Evolutionary conservation across 2,329 filamentous ascomycete species (phyloP).

Genomic region (Neopestalotiopsis clavispora): DNA sequence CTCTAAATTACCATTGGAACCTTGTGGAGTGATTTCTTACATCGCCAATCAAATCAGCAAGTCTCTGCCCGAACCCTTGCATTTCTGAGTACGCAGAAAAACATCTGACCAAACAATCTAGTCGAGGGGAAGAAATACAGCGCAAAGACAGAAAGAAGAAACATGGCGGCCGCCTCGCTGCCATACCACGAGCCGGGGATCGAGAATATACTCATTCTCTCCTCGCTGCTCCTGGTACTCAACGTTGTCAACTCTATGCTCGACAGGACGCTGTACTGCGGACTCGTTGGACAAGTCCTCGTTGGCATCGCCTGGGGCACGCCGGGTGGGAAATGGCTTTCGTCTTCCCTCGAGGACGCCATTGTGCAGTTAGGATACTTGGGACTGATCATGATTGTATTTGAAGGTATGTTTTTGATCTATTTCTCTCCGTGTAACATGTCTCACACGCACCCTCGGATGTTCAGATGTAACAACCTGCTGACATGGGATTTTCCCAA

Average conservation of each 20-base stretch:
- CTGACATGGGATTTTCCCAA: neutral
- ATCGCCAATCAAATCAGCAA: too few relatives aligned
- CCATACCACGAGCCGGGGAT: conserved; percentile 70
- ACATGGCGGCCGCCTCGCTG: conserved; percentile 32
- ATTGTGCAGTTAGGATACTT: conserved; percentile 74
- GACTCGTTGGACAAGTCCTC: conserved; percentile 73
- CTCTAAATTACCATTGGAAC: too few relatives aligned
- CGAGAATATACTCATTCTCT: conserved; percentile 59
- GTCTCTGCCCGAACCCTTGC: too few relatives aligned
- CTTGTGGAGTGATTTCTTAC: too few relatives aligned
- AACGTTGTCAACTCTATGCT: conserved; percentile 63
- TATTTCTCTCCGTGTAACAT: too few relatives aligned
- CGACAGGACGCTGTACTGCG: conserved; percentile 68
- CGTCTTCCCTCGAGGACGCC: conserved; percentile 52
- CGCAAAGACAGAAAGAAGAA: neutral
- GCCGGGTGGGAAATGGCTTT: conserved; percentile 67
- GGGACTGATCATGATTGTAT: conserved; percentile 74
- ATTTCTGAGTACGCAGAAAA: too few relatives aligned
- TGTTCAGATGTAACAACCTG: neutral
- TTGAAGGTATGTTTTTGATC: conserved; percentile 55
- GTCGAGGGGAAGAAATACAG: neutral
- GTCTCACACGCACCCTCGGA: conserved; percentile 24
- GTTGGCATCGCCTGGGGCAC: conserved; percentile 73
- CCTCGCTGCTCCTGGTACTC: conserved; percentile 67
- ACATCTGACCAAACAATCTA: neutral